These are phyloP conservation scores for Rhizopus stolonifer DNA, from an alignment of 371 early-diverging fungal genomes.

Conservation along the genomic window DNA sequence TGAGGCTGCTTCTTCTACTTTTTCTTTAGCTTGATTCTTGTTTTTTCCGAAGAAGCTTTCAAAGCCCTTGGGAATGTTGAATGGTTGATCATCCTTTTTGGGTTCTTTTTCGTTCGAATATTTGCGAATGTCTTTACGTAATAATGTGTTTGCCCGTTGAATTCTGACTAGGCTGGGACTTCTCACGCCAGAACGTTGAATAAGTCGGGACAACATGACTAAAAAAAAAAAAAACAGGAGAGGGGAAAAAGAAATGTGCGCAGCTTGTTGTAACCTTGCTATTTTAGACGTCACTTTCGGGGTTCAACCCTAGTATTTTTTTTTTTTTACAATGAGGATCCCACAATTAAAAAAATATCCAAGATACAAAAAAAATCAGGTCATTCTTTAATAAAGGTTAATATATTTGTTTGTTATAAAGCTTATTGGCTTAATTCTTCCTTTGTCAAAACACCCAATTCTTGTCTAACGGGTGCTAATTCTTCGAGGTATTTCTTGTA, in stretches of 20 bases:
- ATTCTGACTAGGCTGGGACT: not conserved
- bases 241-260: slow-evolving; percentile 4
- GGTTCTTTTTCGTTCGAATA: slow-evolving; percentile 30
- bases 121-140: slow-evolving; percentile 22
- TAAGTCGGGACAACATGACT: slow-evolving; percentile 22
- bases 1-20: slow-evolving; percentile 27
- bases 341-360: not conserved
- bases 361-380: slow-evolving; percentile 3
- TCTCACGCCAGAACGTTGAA: slow-evolving; percentile 9
- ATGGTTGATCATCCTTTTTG: slow-evolving; percentile 21
- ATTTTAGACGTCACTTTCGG: slow-evolving; percentile 16
- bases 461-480: slow-evolving; percentile 80
- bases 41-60: slow-evolving; percentile 44
- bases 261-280: not conserved
- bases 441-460: slow-evolving; percentile 86
- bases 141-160: slow-evolving; percentile 10
- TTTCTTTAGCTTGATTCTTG: slow-evolving; percentile 19
- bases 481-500: slow-evolving; percentile 88
- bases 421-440: slow-evolving; percentile 77
- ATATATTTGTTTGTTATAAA: not conserved
- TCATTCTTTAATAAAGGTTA: not conserved
- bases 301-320: slow-evolving; percentile 10
- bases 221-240: not conserved
- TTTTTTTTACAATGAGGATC: not conserved
- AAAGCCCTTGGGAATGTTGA: slow-evolving; percentile 45